Conservation (phyloP, 495 filamentous ascomycete species). For the Achaetomiella virescens region DNA sequence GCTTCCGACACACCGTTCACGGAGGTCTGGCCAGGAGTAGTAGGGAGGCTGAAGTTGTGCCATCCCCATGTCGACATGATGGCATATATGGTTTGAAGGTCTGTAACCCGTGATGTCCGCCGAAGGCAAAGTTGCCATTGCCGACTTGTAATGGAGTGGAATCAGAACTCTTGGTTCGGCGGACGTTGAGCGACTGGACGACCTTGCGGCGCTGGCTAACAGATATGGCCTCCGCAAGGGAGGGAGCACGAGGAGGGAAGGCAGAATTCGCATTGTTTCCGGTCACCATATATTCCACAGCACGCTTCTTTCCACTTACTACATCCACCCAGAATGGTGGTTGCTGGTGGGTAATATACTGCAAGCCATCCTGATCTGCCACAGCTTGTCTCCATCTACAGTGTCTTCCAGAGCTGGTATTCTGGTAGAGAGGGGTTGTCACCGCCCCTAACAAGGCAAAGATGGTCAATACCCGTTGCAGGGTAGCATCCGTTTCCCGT, state of each 20-base stretch:
- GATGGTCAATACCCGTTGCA: slow-evolving; percentile 16
- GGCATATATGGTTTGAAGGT: slow-evolving; percentile 54
- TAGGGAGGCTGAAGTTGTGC: slow-evolving; percentile 53
- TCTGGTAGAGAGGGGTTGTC: slow-evolving; percentile 1
- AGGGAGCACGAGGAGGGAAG: slow-evolving; percentile 16
- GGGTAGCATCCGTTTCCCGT: slow-evolving; percentile 2
- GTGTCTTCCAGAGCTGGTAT: slow-evolving; percentile 1
- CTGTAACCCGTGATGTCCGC: slow-evolving; percentile 51
- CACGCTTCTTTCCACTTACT: neutral
- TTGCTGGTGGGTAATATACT: neutral
- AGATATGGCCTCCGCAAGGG: slow-evolving; percentile 20
- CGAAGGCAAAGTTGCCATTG: slow-evolving; percentile 52
- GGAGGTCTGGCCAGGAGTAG: slow-evolving; percentile 34
- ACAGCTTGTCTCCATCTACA: slow-evolving; percentile 3
- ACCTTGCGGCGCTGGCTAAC: slow-evolving; percentile 18
- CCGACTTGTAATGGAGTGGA: slow-evolving; percentile 47
- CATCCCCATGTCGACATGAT: slow-evolving; percentile 52
- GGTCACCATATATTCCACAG: neutral
- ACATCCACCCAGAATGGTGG: neutral
- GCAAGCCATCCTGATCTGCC: neutral
- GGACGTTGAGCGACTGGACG: slow-evolving; percentile 39
- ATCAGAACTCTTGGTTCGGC: slow-evolving; percentile 40
- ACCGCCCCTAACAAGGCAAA: slow-evolving; percentile 8
- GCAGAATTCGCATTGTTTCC: slow-evolving; percentile 14
- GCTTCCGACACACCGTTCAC: no score